A percentile compares a stretch with the other conserved stretches of the same genome.
Conservation (phyloP, 805 yeast genomes). For the Yarrowia keelungensis region DNA sequence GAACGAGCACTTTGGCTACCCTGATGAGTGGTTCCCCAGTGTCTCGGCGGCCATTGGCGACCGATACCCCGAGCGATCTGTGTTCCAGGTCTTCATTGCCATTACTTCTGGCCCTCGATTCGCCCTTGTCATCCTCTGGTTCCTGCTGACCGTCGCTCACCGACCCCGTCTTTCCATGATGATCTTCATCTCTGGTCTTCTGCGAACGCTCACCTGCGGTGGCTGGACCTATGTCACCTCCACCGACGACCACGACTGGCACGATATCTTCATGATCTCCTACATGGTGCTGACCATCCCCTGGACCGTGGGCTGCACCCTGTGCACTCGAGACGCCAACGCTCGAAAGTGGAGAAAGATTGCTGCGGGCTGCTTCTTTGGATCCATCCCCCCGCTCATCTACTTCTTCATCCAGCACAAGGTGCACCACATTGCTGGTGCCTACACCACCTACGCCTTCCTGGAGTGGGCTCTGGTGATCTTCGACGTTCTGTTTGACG, state of each 20-base stretch:
- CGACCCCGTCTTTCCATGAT: constrained; percentile 51
- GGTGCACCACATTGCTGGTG: constrained; percentile 87
- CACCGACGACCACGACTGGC: constrained; percentile 95
- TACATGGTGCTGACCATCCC: constrained; percentile 90
- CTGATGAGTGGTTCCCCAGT: constrained; percentile 98
- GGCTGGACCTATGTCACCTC: constrained; percentile 99
- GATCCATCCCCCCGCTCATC: constrained; percentile 77
- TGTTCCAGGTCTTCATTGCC: constrained; percentile 91
- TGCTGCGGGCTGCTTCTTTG: constrained; percentile 70
- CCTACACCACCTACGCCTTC: constrained; percentile 92
- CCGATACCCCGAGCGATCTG: constrained; percentile 91
- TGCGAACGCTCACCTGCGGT: constrained; percentile 95
- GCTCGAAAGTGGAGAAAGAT: constrained; percentile 58
- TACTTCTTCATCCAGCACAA: constrained; percentile 93
- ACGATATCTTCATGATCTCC: constrained; percentile 92
- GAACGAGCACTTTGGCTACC: constrained; percentile 87
- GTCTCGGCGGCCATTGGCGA: constrained; percentile 98
- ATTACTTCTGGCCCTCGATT: constrained; percentile 93
- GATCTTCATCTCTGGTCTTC: constrained; percentile 62
- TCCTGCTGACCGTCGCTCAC: constrained; percentile 50
- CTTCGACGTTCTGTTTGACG: constrained; percentile 83
- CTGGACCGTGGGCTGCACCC: constrained; percentile 75
- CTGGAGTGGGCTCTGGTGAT: constrained; percentile 91
- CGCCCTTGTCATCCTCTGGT: constrained; percentile 61
- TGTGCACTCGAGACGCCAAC: constrained; percentile 57